A percentile compares a stretch with the other conserved stretches of the same genome.
phyloP scores from a whole-genome alignment of 2,329 filamentous ascomycete species.

The Madurella fahalii region DNA sequence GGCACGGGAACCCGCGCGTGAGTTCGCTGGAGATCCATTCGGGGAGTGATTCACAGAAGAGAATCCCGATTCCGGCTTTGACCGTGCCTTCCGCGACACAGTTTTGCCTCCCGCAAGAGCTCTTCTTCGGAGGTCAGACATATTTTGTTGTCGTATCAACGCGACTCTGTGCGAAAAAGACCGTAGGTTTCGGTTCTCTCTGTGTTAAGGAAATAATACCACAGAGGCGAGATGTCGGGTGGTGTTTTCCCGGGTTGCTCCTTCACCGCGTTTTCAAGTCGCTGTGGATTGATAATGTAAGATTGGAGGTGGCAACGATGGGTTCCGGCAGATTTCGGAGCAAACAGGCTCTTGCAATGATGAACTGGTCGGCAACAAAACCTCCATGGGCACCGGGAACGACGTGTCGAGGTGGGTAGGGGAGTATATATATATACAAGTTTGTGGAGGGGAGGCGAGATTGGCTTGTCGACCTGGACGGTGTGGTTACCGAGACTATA shows the following conservation, averaged over 20 bases:
- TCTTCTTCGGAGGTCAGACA: slow-evolving; percentile 65
- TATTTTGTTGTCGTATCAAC: slow-evolving; percentile 30
- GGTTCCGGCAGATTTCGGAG: slow-evolving; percentile 3
- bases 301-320: slow-evolving; percentile 18
- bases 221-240: too few species aligned
- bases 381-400: slow-evolving; percentile 26
- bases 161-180: neutral
- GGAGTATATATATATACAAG: neutral
- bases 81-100: slow-evolving; percentile 62
- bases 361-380: slow-evolving; percentile 15
- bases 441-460: neutral
- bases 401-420: neutral
- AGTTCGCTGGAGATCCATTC: slow-evolving; percentile 54
- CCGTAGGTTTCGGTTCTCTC: neutral
- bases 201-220: neutral
- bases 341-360: slow-evolving; percentile 9
- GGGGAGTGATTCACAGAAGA: slow-evolving; percentile 56
- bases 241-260: too few species aligned
- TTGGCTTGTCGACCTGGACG: too few species aligned
- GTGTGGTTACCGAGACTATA: too few species aligned
- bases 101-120: slow-evolving; percentile 71
- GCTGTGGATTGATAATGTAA: slow-evolving; percentile 6
- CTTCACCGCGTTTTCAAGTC: neutral
- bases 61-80: slow-evolving; percentile 51
- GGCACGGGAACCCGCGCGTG: slow-evolving; percentile 53